Percentiles rank a stretch among this genome's conserved stretches.
phyloP scores from a whole-genome alignment of 1,284 basidiomycete species.

The Trichosporon asahii region DNA sequence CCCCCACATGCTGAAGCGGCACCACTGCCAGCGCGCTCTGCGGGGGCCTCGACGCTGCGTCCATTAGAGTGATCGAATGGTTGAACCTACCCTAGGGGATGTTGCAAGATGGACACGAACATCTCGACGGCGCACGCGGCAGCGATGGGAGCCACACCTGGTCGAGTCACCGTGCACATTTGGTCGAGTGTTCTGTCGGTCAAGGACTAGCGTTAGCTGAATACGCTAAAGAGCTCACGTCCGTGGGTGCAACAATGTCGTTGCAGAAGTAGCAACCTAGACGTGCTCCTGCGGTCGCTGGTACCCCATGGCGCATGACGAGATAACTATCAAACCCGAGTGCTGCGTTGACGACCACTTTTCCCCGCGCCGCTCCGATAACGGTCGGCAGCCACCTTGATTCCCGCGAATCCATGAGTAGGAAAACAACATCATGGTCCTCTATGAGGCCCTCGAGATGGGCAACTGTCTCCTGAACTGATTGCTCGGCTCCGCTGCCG shows the following conservation, averaged over 20 bases:
- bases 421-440: constrained; percentile 81
- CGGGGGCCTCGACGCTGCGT: constrained; percentile 62
- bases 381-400: constrained; percentile 93
- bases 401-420: constrained; percentile 97
- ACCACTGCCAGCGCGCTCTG: constrained; percentile 43
- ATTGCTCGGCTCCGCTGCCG: constrained; percentile 57
- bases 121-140: constrained; percentile 88
- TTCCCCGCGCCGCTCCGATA: constrained; percentile 73
- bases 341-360: constrained; percentile 93
- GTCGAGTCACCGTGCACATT: constrained; percentile 99
- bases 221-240: constrained; percentile 60
- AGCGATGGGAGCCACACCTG: constrained; percentile 89
- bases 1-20: constrained; percentile 10
- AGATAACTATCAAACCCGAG: constrained; percentile 94
- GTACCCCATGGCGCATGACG: constrained; percentile 76
- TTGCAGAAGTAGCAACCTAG: constrained; percentile 98
- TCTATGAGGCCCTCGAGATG: constrained; percentile 73
- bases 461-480: constrained; percentile 59
- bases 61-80: background rate
- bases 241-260: constrained; percentile 92
- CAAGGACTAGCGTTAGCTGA: constrained; percentile 63
- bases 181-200: constrained; percentile 94
- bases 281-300: background rate
- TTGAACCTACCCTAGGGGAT: constrained; percentile 70
- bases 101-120: constrained; percentile 82